Percentiles rank a stretch among this genome's conserved stretches.
Conservation (phyloP, 2,329 filamentous ascomycete species). For the Zymoseptoria pseudotritici region DNA sequence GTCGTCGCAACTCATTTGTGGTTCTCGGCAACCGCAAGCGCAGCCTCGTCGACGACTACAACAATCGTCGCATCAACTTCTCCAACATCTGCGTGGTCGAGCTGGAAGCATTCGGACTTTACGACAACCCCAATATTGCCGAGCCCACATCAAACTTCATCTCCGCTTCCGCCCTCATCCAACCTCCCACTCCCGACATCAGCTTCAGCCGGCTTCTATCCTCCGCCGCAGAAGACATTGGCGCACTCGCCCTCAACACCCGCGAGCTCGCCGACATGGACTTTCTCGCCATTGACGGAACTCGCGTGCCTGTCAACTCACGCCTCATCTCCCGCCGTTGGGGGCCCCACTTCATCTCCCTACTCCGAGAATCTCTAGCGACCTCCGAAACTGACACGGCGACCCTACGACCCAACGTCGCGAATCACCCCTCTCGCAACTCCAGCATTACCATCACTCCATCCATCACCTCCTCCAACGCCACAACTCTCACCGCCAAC, state of each 20-base stretch:
- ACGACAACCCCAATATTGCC: constrained; percentile 82
- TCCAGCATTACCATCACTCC: constrained; percentile 82
- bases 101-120: constrained; percentile 91
- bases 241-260: constrained; percentile 68
- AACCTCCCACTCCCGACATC: constrained; percentile 37
- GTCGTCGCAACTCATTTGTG: constrained; percentile 86
- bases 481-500: constrained; percentile 42
- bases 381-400: constrained; percentile 64
- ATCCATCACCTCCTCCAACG: constrained; percentile 45
- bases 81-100: constrained; percentile 95
- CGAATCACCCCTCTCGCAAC: constrained; percentile 55
- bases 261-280: constrained; percentile 96
- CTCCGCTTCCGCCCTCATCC: constrained; percentile 64
- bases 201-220: constrained; percentile 71
- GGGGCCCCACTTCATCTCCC: constrained; percentile 92
- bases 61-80: constrained; percentile 95
- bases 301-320: constrained; percentile 89
- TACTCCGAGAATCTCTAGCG: constrained; percentile 70
- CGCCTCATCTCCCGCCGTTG: constrained; percentile 78
- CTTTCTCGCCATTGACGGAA: constrained; percentile 81
- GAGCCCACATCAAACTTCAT: constrained; percentile 74
- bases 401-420: constrained; percentile 58
- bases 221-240: constrained; percentile 74
- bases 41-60: constrained; percentile 94
- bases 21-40: constrained; percentile 90